phyloP scores from a whole-genome alignment of 75 land plant genomes.

The Selaginella tamariscina region DNA sequence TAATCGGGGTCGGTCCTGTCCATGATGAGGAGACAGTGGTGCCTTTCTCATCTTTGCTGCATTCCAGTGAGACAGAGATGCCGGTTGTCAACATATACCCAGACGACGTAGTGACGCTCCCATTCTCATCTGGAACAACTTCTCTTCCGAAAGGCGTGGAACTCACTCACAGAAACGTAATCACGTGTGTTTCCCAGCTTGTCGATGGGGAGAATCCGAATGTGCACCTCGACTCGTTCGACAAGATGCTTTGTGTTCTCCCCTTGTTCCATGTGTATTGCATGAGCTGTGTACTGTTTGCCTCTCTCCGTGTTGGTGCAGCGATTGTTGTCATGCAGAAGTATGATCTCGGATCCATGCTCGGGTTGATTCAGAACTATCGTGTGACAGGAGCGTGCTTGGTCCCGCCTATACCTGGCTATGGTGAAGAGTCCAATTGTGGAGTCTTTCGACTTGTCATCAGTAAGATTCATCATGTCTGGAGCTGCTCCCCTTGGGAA shows the following conservation, averaged over 20 bases:
- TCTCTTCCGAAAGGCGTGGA: neutral
- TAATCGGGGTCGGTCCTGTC: too few relatives aligned
- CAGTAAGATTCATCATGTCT: conserved; percentile 46
- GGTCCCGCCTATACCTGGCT: neutral
- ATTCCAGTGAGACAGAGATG: neutral
- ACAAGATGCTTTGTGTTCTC: neutral
- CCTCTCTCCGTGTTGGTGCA: neutral
- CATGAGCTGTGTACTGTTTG: neutral
- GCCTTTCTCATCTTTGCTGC: neutral
- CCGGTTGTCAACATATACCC: neutral
- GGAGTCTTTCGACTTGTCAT: neutral
- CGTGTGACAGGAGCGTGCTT: neutral
- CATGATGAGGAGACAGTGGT: too few relatives aligned
- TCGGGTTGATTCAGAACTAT: neutral
- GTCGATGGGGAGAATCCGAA: neutral
- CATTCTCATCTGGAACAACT: neutral
- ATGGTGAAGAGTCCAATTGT: neutral
- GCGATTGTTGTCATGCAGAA: conserved; percentile 1
- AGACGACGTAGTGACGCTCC: neutral
- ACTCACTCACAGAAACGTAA: neutral
- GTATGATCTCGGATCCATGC: neutral
- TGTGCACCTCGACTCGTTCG: neutral
- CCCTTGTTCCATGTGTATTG: neutral
- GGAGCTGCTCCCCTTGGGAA: conserved; percentile 74
- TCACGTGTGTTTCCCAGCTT: neutral